Evolutionary conservation across 306 rosid species (phyloP), one percentile per base, ranked within the genome.

Genomic region (Vigna reflexopilosa): DNA sequence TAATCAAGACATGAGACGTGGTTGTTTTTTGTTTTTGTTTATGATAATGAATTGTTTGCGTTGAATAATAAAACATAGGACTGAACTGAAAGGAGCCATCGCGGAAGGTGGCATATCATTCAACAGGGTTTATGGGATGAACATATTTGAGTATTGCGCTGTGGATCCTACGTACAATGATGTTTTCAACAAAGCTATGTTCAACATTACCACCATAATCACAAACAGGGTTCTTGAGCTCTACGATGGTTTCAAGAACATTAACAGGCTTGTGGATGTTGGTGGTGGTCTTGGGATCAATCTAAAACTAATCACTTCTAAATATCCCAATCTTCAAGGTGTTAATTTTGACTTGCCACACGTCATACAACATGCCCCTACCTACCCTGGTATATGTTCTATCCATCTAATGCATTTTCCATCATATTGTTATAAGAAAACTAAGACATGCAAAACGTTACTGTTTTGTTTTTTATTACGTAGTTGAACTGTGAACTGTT

Each of bases 231-330:
- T 84, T 36, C 87, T 92, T 6, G 52, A 86, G 15, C 12, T 52
- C 7, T 89, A 86, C 81, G 17, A 83, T 17, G 93, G 91, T 5
- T 82, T 91, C 75, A 77, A 74, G 19, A 14, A 77, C 17, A 45
- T 88, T 7, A 64, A 77, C 6, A 84, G 26, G 54, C 24, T 89
- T 0, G 91, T 89, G 11, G 94, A 91, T 80, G 90, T 91, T 78
- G 93, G 93, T 16, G 93, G 91, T 73, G 87, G 92, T 14, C 55
- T 87, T 12, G 96, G 94, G 9, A 77, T 72, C 9, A 83, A 86
- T 15, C 89, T 92, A 36, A 75, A 59, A 0, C n/a, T 84, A 7
- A 84, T 90, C 72, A 84, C 84, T 22, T 84, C 95, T 13, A 86
- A 75, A 64, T 85, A 88, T 76, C 88, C 85, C 16, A 74, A 83